Conservation (phyloP, 2,329 filamentous ascomycete genomes). For the Pochonia chlamydosporia region DNA sequence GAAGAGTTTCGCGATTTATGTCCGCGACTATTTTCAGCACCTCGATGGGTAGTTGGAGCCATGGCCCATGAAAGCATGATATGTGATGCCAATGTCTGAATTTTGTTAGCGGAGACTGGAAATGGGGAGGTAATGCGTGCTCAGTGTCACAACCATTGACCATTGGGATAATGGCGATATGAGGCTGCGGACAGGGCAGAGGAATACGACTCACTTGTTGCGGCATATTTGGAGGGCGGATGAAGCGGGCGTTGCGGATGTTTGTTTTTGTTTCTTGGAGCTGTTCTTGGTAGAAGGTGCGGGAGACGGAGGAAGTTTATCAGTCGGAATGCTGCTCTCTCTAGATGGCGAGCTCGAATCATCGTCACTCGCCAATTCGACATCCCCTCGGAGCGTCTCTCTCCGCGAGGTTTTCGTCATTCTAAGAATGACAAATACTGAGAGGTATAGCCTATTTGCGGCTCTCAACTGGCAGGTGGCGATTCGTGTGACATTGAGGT, state of each 20-base stretch:
- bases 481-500: not conserved
- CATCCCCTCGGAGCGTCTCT: not conserved
- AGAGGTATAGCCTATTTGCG: not conserved
- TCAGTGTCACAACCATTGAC: too few relatives aligned
- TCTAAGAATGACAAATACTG: not conserved
- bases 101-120: not conserved
- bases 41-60: slow-evolving; percentile 74
- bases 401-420: not conserved
- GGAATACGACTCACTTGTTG: slow-evolving; percentile 53
- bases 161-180: too few relatives aligned
- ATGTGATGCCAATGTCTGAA: slow-evolving; percentile 70
- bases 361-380: not conserved
- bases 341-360: not conserved
- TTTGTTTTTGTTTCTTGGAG: slow-evolving; percentile 8
- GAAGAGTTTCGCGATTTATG: slow-evolving; percentile 71
- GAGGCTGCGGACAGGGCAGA: not conserved
- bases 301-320: not conserved
- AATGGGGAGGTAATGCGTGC: too few relatives aligned
- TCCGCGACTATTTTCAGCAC: slow-evolving; percentile 74
- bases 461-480: not conserved
- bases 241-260: slow-evolving; percentile 6
- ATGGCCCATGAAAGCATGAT: slow-evolving; percentile 76
- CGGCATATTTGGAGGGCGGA: slow-evolving; percentile 39
- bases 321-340: not conserved
- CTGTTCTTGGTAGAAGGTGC: slow-evolving; percentile 4